Evolutionary conservation across 1,139 yeast species (phyloP).

Genomic region (Diutina scorzettiae): DNA sequence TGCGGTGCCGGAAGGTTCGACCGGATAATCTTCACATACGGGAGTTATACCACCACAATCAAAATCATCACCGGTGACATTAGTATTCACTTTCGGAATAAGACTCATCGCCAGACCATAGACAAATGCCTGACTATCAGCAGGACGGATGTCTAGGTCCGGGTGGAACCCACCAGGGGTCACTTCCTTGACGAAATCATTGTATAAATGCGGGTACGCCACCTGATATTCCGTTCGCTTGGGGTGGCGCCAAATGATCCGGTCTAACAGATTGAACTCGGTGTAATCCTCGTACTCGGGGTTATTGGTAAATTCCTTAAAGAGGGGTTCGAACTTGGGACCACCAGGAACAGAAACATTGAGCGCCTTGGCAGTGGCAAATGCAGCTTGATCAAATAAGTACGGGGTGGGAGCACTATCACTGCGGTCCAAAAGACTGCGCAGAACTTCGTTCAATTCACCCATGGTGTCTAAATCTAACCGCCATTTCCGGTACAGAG

Average conservation of each 20-base stretch:
- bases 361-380: conserved; percentile 83
- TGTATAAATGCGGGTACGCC: conserved; percentile 78
- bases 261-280: conserved; percentile 81
- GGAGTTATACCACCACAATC: conserved; percentile 6
- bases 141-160: conserved; percentile 22
- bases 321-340: conserved; percentile 89
- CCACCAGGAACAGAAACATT: conserved; percentile 89
- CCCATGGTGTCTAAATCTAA: conserved; percentile 53
- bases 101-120: conserved; percentile 9
- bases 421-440: conserved; percentile 25
- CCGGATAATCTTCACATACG: conserved; percentile 8
- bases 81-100: conserved; percentile 12
- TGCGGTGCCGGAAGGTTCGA: conserved; percentile 32
- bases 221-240: conserved; percentile 74
- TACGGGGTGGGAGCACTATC: background rate
- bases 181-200: conserved; percentile 63
- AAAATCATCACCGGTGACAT: conserved; percentile 26
- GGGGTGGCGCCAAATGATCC: conserved; percentile 70
- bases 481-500: conserved; percentile 65
- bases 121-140: conserved; percentile 23
- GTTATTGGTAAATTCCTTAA: conserved; percentile 41
- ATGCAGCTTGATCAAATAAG: conserved; percentile 63
- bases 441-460: conserved; percentile 50
- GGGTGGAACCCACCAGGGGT: conserved; percentile 46
- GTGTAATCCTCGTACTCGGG: conserved; percentile 68